Percentiles rank a stretch among this genome's conserved stretches.
Evolutionary conservation across 257 asterid species (phyloP).

Genomic region (Knoxia roxburghii): DNA sequence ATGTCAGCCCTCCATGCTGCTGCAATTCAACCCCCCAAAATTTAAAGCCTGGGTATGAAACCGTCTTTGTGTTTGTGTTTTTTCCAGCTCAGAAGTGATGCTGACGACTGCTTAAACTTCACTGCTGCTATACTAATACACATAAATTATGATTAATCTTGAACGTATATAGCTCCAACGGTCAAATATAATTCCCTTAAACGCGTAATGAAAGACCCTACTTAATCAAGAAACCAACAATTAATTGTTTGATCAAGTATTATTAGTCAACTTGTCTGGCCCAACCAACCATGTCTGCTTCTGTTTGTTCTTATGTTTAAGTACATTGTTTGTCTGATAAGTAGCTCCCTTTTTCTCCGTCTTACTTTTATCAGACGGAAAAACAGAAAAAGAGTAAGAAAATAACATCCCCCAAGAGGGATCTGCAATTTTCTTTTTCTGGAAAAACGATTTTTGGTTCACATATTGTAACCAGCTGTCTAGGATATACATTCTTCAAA

Average conservation of each 20-base stretch:
- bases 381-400: neutral
- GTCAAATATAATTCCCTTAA: constrained; percentile 26
- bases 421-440: neutral
- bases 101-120: neutral
- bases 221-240: constrained; percentile 12
- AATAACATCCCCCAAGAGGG: neutral
- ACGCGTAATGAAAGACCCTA: constrained; percentile 25
- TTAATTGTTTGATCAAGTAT: constrained; percentile 1
- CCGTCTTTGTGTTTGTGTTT: too few relatives aligned
- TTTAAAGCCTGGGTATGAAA: too few relatives aligned
- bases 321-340: neutral
- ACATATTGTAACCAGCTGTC: neutral
- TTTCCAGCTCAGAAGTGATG: too few relatives aligned
- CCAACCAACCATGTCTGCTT: constrained; percentile 38
- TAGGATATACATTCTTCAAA: neutral
- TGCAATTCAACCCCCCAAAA: too few relatives aligned
- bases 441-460: neutral
- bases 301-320: constrained; percentile 27
- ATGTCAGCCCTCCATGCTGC: too few relatives aligned
- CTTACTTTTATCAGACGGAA: neutral
- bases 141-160: constrained; percentile 13
- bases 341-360: neutral
- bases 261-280: constrained; percentile 25
- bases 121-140: neutral
- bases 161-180: constrained; percentile 53